These are phyloP conservation scores for Nitzschia sp. DNA, from an alignment of 108 stramenopile species.

Conservation along the genomic window DNA sequence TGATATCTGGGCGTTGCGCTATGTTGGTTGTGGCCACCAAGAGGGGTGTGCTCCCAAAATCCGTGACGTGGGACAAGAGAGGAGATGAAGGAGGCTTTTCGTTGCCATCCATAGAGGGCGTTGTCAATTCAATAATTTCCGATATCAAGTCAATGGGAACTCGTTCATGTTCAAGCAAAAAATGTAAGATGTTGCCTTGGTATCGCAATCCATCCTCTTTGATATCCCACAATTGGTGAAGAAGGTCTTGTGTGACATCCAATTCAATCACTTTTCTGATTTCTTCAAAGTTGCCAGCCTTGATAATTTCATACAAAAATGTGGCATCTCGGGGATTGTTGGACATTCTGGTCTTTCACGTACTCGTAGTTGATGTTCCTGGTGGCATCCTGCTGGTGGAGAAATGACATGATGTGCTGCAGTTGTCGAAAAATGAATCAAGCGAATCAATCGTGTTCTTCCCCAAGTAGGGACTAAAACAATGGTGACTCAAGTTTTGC, in stretches of 20 bases:
- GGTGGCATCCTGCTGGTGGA: neutral
- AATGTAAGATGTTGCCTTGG: slow-evolving; percentile 3
- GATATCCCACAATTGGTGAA: neutral
- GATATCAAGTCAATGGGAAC: slow-evolving; percentile 8
- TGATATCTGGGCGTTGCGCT: slow-evolving; percentile 6
- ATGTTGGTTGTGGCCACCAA: slow-evolving; percentile 2
- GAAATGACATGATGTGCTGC: too few relatives aligned
- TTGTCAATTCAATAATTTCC: slow-evolving; percentile 1
- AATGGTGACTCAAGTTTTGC: too few relatives aligned
- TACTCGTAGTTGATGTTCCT: neutral
- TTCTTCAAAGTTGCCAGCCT: too few relatives aligned
- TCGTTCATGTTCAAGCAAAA: neutral
- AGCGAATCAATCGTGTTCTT: neutral
- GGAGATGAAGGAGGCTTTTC: neutral
- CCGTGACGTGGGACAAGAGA: neutral
- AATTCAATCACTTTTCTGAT: too few relatives aligned
- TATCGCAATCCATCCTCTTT: neutral
- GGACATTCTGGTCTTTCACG: too few relatives aligned
- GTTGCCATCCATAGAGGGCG: neutral
- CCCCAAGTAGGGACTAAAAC: too few relatives aligned
- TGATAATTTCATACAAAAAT: too few relatives aligned
- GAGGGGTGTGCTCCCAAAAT: slow-evolving; percentile 20
- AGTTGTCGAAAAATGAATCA: neutral
- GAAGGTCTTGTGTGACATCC: neutral
- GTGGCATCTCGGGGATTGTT: too few relatives aligned